A percentile compares a stretch with the other conserved stretches of the same genome.
Conservation (phyloP, 2,329 filamentous ascomycete genomes). For the Keithomyces neogunnii region DNA sequence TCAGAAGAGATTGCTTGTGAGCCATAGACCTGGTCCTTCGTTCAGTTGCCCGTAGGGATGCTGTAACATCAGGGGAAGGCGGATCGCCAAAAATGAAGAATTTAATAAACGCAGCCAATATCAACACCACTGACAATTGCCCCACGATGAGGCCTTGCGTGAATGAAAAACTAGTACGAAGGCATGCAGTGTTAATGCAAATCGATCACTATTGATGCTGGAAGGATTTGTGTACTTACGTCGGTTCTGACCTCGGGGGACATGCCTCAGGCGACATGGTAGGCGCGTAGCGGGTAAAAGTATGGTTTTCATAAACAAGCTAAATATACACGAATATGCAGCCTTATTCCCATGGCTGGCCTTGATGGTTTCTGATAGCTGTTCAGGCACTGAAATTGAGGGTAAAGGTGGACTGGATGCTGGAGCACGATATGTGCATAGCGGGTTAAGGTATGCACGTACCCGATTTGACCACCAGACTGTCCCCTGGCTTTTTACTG, state of each 20-base stretch:
- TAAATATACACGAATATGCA: background rate
- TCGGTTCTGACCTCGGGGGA: constrained; percentile 33
- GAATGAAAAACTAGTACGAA: constrained; percentile 62
- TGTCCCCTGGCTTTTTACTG: background rate
- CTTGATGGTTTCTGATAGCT: background rate
- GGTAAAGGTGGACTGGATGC: background rate
- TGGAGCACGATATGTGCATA: constrained; percentile 1
- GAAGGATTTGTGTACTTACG: constrained; percentile 26
- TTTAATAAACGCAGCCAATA: constrained; percentile 94
- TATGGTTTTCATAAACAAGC: background rate
- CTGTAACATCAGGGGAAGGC: constrained; percentile 72
- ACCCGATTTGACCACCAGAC: background rate
- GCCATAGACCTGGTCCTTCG: constrained; percentile 65
- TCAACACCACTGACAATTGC: constrained; percentile 82
- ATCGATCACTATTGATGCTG: background rate
- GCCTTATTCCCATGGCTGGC: background rate
- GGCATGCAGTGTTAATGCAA: background rate
- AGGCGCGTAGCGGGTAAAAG: too few species aligned
- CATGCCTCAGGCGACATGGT: constrained; percentile 34
- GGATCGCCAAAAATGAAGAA: constrained; percentile 99
- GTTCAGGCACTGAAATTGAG: background rate
- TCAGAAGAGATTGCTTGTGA: constrained; percentile 66
- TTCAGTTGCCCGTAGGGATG: constrained; percentile 65
- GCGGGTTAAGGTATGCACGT: background rate
- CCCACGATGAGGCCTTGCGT: constrained; percentile 89